These are phyloP conservation scores for Craterostigma plantagineum DNA, from an alignment of 257 asterid species.

Conservation along the genomic window DNA sequence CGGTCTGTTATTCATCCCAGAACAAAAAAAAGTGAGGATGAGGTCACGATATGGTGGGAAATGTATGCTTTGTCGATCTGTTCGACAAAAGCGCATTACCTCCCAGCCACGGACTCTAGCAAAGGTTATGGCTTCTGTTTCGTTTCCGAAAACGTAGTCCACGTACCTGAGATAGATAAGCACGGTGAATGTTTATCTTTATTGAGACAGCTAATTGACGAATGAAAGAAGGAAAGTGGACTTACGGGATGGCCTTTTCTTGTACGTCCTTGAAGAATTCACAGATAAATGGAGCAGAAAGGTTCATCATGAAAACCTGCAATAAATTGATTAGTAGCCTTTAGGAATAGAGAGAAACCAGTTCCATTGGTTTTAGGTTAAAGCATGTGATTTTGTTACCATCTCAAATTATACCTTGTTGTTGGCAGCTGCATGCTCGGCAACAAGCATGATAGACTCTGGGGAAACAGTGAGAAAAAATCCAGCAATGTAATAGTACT, in stretches of 20 bases:
- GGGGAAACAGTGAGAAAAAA: constrained; percentile 97
- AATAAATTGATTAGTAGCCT: constrained; percentile 4
- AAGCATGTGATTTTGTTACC: background rate
- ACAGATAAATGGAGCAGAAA: constrained; percentile 89
- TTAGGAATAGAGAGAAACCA: too few relatives aligned
- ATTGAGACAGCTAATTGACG: background rate
- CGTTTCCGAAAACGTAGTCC: constrained; percentile 80
- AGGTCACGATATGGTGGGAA: too few relatives aligned
- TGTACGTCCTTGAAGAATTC: constrained; percentile 90
- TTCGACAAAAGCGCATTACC: constrained; percentile 28
- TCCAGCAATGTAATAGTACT: constrained; percentile 81
- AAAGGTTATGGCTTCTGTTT: constrained; percentile 87
- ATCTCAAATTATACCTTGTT: constrained; percentile 79
- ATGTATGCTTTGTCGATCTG: background rate
- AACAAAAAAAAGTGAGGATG: background rate
- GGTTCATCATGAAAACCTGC: constrained; percentile 68
- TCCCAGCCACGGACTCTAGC: constrained; percentile 97
- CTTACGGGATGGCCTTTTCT: constrained; percentile 71
- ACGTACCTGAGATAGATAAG: constrained; percentile 34
- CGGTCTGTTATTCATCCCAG: constrained; percentile 46
- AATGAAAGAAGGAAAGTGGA: constrained; percentile 7
- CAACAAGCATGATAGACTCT: constrained; percentile 77
- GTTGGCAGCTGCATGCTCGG: constrained; percentile 89
- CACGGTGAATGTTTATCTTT: constrained; percentile 5
- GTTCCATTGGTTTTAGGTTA: constrained; percentile 1